phyloP scores from a whole-genome alignment of 2,329 filamentous ascomycete species.

The Trichocomaceae sp. region DNA sequence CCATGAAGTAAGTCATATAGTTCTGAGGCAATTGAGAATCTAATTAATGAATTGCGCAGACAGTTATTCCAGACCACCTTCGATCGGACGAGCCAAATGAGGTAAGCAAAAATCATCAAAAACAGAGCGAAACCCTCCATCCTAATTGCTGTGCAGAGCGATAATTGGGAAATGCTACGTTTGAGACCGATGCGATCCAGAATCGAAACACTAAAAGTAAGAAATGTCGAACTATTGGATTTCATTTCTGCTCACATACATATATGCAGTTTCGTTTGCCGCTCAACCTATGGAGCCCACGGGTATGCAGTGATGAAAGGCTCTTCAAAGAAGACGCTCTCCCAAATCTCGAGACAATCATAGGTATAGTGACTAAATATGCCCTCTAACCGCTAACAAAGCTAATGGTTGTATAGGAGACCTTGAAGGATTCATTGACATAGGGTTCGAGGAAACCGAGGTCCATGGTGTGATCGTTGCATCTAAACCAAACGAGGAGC shows the following conservation, averaged over 20 bases:
- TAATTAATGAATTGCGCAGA: slow-evolving; percentile 1
- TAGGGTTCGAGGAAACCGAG: background rate
- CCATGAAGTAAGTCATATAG: background rate
- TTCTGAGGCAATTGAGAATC: background rate
- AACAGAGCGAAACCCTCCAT: background rate
- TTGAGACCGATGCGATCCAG: slow-evolving; percentile 5
- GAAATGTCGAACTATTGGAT: background rate
- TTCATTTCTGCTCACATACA: background rate
- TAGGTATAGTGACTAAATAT: background rate
- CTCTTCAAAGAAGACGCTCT: background rate
- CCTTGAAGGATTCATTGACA: background rate
- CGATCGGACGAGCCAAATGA: background rate
- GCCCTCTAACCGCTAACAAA: background rate
- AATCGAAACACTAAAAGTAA: slow-evolving; percentile 5
- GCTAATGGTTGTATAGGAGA: background rate
- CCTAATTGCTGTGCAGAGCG: background rate
- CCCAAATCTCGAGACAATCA: background rate
- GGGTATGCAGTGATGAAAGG: background rate
- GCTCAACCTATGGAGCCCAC: slow-evolving; percentile 8
- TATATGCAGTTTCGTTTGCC: slow-evolving; percentile 2
- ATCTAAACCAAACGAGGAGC: background rate
- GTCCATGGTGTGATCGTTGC: slow-evolving; percentile 3
- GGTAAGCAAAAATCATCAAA: slow-evolving; percentile 1
- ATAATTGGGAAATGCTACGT: background rate
- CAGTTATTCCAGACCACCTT: slow-evolving; percentile 4